Percentiles rank a stretch among this genome's conserved stretches.
phyloP scores from a whole-genome alignment of 192 early-diverging fungal species.

The Lunasporangiospora selenospora region DNA sequence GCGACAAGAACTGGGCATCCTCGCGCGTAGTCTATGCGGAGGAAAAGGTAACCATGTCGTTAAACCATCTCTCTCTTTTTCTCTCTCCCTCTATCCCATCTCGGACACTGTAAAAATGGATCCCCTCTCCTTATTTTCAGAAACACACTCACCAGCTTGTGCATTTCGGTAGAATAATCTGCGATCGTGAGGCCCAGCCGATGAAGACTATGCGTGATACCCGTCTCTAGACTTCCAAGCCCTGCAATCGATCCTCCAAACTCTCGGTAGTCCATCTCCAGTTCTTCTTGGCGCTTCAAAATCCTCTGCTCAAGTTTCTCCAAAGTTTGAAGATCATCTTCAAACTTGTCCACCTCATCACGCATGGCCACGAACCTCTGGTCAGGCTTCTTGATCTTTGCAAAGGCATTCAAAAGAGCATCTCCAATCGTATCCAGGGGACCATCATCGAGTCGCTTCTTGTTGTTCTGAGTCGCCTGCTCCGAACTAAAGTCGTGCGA shows the following conservation, averaged over 20 bases:
- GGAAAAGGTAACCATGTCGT: background rate
- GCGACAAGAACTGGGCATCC: constrained; percentile 74
- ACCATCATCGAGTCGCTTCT: constrained; percentile 52
- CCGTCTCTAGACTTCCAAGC: constrained; percentile 85
- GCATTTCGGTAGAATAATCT: constrained; percentile 69
- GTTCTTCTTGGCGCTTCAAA: constrained; percentile 76
- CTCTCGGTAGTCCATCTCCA: constrained; percentile 80
- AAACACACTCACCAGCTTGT: constrained; percentile 63
- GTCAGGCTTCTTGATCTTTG: constrained; percentile 90
- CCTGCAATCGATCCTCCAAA: constrained; percentile 80
- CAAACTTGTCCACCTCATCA: constrained; percentile 82
- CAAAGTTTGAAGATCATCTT: constrained; percentile 87
- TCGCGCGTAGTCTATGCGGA: constrained; percentile 56
- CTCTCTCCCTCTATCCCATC: background rate
- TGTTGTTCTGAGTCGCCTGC: constrained; percentile 45
- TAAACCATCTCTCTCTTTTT: background rate
- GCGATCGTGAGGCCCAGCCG: constrained; percentile 78
- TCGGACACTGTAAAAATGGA: background rate
- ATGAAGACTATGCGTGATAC: constrained; percentile 76
- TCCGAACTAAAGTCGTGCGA: constrained; percentile 71
- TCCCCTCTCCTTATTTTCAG: background rate
- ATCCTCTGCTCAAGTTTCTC: constrained; percentile 82
- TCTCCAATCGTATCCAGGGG: constrained; percentile 89
- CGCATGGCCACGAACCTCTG: constrained; percentile 85
- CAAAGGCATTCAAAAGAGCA: constrained; percentile 85